Percentiles rank a stretch among this genome's conserved stretches.
phyloP scores from a whole-genome alignment of 129 eudicot genomes.

The Pulicaria dysenterica region DNA sequence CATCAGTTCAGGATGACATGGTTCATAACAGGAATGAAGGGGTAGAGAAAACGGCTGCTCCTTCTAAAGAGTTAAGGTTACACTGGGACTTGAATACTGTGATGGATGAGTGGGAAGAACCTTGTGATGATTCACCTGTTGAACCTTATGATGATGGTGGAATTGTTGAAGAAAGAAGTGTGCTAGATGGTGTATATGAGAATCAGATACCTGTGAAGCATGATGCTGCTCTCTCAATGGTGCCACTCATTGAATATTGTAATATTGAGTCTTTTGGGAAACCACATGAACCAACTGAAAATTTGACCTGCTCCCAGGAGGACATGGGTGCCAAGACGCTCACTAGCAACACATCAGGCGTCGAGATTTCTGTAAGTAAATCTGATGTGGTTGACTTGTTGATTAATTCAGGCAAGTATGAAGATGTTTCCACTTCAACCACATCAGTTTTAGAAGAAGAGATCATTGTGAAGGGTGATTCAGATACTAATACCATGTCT shows the following conservation, averaged over 20 bases:
- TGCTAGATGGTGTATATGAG: neutral
- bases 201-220: slow-evolving; percentile 14
- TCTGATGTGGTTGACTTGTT: slow-evolving; percentile 31
- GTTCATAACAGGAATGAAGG: slow-evolving; percentile 15
- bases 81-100: slow-evolving; percentile 45
- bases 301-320: slow-evolving; percentile 12
- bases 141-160: slow-evolving; percentile 2
- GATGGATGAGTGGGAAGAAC: slow-evolving; percentile 46
- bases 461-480: slow-evolving; percentile 23
- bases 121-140: slow-evolving; percentile 25
- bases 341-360: slow-evolving; percentile 37
- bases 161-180: neutral
- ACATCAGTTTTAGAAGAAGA: slow-evolving; percentile 36
- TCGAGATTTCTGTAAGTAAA: slow-evolving; percentile 39
- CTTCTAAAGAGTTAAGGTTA: slow-evolving; percentile 30
- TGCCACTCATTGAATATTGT: neutral
- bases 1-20: slow-evolving; percentile 12
- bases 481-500: neutral
- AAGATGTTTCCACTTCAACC: slow-evolving; percentile 42
- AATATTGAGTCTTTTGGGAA: slow-evolving; percentile 4
- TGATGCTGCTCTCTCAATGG: slow-evolving; percentile 13
- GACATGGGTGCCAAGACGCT: slow-evolving; percentile 14
- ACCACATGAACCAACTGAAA: slow-evolving; percentile 2
- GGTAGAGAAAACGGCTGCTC: slow-evolving; percentile 7
- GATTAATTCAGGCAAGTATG: slow-evolving; percentile 34